Evolutionary conservation across 1,284 basidiomycete species (phyloP).

Genomic region (Leccinum fallax): DNA sequence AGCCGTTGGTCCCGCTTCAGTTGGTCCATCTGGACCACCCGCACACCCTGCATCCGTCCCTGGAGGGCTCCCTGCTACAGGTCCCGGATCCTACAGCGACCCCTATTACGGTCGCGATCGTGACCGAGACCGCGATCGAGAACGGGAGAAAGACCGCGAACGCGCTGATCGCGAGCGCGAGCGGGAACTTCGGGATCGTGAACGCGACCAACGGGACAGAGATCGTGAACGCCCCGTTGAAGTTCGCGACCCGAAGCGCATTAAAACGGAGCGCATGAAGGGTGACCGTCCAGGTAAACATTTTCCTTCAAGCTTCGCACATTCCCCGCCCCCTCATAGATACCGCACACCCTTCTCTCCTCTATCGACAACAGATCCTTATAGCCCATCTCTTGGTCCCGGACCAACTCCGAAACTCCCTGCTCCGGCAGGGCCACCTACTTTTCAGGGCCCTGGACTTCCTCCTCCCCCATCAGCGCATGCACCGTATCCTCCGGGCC

Average conservation of each 20-base stretch:
- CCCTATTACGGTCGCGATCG: slow-evolving; percentile 46
- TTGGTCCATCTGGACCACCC: slow-evolving; percentile 35
- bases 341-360: slow-evolving; percentile 28
- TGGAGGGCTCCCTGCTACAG: slow-evolving; percentile 31
- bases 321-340: slow-evolving; percentile 34
- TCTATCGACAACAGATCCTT: slow-evolving; percentile 33
- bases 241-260: slow-evolving; percentile 47
- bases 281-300: slow-evolving; percentile 42
- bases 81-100: slow-evolving; percentile 41
- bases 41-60: slow-evolving; percentile 32
- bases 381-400: slow-evolving; percentile 38
- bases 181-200: slow-evolving; percentile 39
- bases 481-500: slow-evolving; percentile 39
- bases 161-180: slow-evolving; percentile 41
- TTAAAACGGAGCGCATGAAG: slow-evolving; percentile 49
- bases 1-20: slow-evolving; percentile 36
- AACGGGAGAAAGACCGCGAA: slow-evolving; percentile 42
- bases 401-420: slow-evolving; percentile 37
- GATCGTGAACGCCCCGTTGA: slow-evolving; percentile 39
- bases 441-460: slow-evolving; percentile 41
- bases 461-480: slow-evolving; percentile 39
- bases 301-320: slow-evolving; percentile 24
- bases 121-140: slow-evolving; percentile 42
- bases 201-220: slow-evolving; percentile 41
- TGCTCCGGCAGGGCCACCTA: slow-evolving; percentile 32